phyloP scores from a whole-genome alignment of 2,329 filamentous ascomycete genomes.

The Hymenoscyphus occultus region DNA sequence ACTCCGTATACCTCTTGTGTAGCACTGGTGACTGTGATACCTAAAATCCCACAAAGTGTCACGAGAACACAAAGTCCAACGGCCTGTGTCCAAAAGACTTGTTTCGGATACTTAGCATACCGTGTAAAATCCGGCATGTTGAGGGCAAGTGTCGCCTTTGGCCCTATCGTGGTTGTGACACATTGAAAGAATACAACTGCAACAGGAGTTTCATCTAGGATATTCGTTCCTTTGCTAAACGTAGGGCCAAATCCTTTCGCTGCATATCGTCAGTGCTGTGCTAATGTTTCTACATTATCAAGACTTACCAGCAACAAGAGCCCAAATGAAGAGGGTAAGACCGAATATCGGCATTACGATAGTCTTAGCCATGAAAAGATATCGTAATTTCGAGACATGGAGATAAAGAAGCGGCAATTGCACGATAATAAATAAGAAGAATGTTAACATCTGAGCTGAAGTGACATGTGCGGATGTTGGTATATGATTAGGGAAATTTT shows the following conservation, averaged over 20 bases:
- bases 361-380: slow-evolving; percentile 50
- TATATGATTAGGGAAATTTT: slow-evolving; percentile 48
- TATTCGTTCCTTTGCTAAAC: slow-evolving; percentile 24
- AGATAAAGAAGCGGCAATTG: slow-evolving; percentile 46
- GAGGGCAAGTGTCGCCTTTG: slow-evolving; percentile 31
- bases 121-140: slow-evolving; percentile 37
- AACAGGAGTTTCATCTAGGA: slow-evolving; percentile 21
- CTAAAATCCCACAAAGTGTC: slow-evolving; percentile 29
- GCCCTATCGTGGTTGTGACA: slow-evolving; percentile 26
- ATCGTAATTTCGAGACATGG: slow-evolving; percentile 45
- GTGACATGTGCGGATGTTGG: slow-evolving; percentile 48
- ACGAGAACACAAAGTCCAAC: slow-evolving; percentile 28
- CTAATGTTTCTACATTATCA: not conserved
- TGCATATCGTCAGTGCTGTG: slow-evolving; percentile 5
- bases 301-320: slow-evolving; percentile 22
- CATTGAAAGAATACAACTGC: slow-evolving; percentile 25
- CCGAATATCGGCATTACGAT: slow-evolving; percentile 32
- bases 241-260: slow-evolving; percentile 28
- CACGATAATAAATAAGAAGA: slow-evolving; percentile 43
- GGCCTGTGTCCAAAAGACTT: slow-evolving; percentile 28
- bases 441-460: slow-evolving; percentile 53
- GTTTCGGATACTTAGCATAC: slow-evolving; percentile 28
- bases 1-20: slow-evolving; percentile 31
- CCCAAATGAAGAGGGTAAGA: slow-evolving; percentile 29
- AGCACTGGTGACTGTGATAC: slow-evolving; percentile 29